A percentile compares a stretch with the other conserved stretches of the same genome.
Evolutionary conservation across 2,329 filamentous ascomycete genomes (phyloP).

Genomic region (Phialophora verrucosa): DNA sequence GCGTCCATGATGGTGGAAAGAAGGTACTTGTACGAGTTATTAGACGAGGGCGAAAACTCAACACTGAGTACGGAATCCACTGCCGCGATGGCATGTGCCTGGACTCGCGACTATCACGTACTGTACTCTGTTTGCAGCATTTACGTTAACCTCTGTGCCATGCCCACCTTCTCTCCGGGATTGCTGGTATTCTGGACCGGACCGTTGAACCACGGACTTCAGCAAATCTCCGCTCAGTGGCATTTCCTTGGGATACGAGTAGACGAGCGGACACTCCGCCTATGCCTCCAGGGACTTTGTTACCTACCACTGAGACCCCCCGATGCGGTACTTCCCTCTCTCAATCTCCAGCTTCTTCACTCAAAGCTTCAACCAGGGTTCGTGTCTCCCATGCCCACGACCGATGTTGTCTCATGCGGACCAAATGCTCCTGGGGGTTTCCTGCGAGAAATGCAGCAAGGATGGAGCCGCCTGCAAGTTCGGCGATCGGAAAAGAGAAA

Average conservation of each 20-base stretch:
- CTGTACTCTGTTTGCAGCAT: no score
- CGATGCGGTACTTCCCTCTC: background rate
- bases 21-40: no score
- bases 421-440: background rate
- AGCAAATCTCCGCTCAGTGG: background rate
- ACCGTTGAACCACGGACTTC: background rate
- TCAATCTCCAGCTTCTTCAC: background rate
- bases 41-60: background rate
- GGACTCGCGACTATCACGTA: no score
- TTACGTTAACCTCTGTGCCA: background rate
- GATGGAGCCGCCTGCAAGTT: background rate
- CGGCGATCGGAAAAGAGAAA: background rate
- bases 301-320: background rate
- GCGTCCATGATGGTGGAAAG: background rate
- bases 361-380: background rate
- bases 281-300: background rate
- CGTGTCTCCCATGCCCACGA: background rate
- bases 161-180: background rate
- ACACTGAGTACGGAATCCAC: no score
- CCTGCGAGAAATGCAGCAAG: background rate
- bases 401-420: background rate
- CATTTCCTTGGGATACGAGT: background rate
- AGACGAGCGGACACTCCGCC: background rate
- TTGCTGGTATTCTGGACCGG: background rate
- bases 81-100: no score